Percentiles rank a stretch among this genome's conserved stretches.
Conservation (phyloP, 164 flowering plant species). For the Buxus sempervirens region DNA sequence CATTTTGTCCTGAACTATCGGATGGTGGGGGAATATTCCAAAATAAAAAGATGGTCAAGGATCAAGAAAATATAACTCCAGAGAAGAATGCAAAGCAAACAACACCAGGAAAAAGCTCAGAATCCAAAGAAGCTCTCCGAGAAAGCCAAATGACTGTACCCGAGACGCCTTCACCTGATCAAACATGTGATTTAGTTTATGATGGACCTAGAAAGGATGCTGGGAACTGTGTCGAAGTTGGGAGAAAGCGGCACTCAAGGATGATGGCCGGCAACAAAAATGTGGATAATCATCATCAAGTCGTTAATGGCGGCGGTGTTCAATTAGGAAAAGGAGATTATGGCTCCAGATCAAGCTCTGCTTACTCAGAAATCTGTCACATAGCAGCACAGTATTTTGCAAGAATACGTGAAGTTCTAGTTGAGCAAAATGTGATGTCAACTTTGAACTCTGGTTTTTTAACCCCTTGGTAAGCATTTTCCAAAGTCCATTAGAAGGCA, state of each 20-base stretch:
- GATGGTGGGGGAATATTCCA: slow-evolving; percentile 30
- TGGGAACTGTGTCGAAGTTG: slow-evolving; percentile 63
- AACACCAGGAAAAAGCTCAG: slow-evolving; percentile 73
- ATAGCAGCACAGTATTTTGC: slow-evolving; percentile 94
- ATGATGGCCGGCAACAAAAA: slow-evolving; percentile 36
- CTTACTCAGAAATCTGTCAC: slow-evolving; percentile 74
- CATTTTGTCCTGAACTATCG: slow-evolving; percentile 64
- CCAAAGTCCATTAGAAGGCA: no score
- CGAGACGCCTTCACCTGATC: slow-evolving; percentile 98
- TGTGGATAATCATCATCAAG: slow-evolving; percentile 32
- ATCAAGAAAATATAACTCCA: slow-evolving; percentile 84
- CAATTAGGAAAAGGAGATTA: slow-evolving; percentile 47
- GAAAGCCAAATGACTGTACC: slow-evolving; percentile 88
- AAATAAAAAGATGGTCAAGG: slow-evolving; percentile 31
- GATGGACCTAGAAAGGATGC: slow-evolving; percentile 53
- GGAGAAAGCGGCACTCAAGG: slow-evolving; percentile 62
- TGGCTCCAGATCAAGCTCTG: slow-evolving; percentile 59
- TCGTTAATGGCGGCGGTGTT: slow-evolving; percentile 45
- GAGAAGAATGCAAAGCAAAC: slow-evolving; percentile 50
- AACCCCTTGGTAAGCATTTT: slow-evolving; percentile 75
- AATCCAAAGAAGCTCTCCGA: slow-evolving; percentile 49
- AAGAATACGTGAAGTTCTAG: slow-evolving; percentile 86
- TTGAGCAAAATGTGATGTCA: slow-evolving; percentile 82
- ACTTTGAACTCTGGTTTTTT: slow-evolving; percentile 86
- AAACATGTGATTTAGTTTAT: slow-evolving; percentile 54